Percentiles rank a stretch among this genome's conserved stretches.
These are phyloP conservation scores for Fraxinus quadrangulata DNA, from an alignment of 257 asterid species.

Conservation along the genomic window DNA sequence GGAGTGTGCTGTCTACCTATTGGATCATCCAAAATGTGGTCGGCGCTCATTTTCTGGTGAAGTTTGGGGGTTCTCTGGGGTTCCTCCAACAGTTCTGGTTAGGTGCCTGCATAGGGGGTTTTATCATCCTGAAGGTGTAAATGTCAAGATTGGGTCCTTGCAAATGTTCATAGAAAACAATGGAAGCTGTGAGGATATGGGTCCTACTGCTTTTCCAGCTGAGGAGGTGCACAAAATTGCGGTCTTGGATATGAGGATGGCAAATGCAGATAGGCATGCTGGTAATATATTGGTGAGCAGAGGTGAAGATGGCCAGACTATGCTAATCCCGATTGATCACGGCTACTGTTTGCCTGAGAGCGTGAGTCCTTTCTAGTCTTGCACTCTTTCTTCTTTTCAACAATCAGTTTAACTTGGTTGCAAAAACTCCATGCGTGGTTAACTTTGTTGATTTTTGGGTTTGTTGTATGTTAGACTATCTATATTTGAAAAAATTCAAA, in stretches of 20 bases:
- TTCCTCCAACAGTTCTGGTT: constrained; percentile 72
- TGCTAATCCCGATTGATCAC: constrained; percentile 87
- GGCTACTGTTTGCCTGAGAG: constrained; percentile 94
- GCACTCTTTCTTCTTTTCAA: background rate
- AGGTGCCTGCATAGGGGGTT: constrained; percentile 73
- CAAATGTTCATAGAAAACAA: constrained; percentile 72
- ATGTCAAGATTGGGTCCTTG: constrained; percentile 70
- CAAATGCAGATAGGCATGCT: constrained; percentile 89
- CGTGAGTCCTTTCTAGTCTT: constrained; percentile 50
- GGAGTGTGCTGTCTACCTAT: constrained; percentile 83
- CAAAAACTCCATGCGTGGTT: background rate
- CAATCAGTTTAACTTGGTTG: constrained; percentile 7
- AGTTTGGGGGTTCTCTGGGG: constrained; percentile 70
- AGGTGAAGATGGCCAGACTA: constrained; percentile 63
- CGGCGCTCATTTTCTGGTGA: constrained; percentile 62
- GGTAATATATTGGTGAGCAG: constrained; percentile 78
- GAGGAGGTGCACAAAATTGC: constrained; percentile 91
- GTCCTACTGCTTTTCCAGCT: constrained; percentile 75
- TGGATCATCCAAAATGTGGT: constrained; percentile 88
- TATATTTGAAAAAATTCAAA: background rate
- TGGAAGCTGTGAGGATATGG: constrained; percentile 94
- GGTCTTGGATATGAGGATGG: constrained; percentile 82
- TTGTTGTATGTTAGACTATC: constrained; percentile 4
- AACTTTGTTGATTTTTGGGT: constrained; percentile 17
- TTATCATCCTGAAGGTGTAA: constrained; percentile 63